These are phyloP conservation scores for Stephania japonica DNA, from an alignment of 164 flowering plant genomes.

Conservation along the genomic window DNA sequence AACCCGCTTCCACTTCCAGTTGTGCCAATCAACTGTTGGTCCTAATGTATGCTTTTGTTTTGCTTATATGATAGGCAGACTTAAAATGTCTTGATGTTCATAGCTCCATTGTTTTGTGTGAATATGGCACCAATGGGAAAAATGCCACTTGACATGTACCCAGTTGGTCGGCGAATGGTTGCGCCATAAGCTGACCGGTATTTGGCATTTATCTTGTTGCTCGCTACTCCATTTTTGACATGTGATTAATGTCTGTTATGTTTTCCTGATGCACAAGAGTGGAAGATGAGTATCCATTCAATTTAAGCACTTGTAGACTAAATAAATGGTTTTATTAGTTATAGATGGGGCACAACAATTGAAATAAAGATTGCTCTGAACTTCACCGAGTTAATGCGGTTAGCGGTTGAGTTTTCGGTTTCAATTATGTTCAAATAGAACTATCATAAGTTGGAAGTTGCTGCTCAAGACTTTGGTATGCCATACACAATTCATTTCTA, in stretches of 20 bases:
- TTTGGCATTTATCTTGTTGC: background rate
- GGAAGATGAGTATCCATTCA: background rate
- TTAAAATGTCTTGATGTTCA: background rate
- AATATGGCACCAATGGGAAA: background rate
- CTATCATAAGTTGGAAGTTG: background rate
- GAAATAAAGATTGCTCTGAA: background rate
- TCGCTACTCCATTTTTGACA: background rate
- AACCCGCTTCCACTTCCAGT: no score
- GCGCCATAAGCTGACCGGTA: background rate
- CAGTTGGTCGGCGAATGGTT: background rate
- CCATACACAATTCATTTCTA: background rate
- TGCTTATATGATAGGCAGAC: background rate
- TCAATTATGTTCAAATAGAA: background rate
- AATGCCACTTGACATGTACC: background rate
- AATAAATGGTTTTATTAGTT: background rate
- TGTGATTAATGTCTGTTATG: background rate
- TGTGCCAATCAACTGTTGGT: no score
- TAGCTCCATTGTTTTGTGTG: background rate
- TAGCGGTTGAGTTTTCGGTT: background rate
- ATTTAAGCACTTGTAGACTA: background rate
- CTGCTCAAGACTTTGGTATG: background rate
- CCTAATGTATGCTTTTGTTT: no score
- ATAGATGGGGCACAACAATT: background rate
- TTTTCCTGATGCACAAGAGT: no score
- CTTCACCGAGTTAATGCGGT: background rate